phyloP scores from a whole-genome alignment of 768 basidiomycete species.

The Flagelloscypha sp. region DNA sequence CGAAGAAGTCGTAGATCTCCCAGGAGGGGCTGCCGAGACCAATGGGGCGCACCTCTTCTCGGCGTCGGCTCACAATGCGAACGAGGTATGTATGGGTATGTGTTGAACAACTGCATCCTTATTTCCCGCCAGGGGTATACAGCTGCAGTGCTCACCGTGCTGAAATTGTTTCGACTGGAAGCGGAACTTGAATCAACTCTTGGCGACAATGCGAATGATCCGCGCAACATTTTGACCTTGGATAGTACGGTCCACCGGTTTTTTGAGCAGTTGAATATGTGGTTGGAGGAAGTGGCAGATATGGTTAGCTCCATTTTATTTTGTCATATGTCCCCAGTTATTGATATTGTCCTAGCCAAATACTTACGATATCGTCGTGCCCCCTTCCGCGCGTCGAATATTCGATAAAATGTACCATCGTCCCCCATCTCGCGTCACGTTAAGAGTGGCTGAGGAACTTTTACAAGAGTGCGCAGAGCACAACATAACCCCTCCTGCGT shows the following conservation, averaged over 20 bases:
- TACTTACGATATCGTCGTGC: constrained; percentile 5
- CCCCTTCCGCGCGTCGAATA: constrained; percentile 1
- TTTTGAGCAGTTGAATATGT: constrained; percentile 2
- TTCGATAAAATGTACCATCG: constrained; percentile 1
- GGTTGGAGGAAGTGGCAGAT: constrained; percentile 4
- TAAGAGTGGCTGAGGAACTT: constrained; percentile 7
- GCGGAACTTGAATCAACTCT: too few relatives aligned
- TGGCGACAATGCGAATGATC: too few relatives aligned
- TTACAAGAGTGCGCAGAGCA: constrained; percentile 3
- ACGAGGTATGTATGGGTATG: constrained; percentile 2
- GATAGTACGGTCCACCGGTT: not conserved
- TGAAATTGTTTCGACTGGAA: too few relatives aligned
- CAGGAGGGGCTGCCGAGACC: not conserved
- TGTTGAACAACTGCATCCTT: not conserved
- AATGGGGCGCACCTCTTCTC: constrained; percentile 13
- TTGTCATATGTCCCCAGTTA: too few relatives aligned
- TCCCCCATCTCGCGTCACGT: constrained; percentile 10
- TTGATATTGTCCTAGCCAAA: not conserved
- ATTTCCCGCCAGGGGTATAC: not conserved
- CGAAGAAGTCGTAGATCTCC: constrained; percentile 5
- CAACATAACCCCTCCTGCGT: constrained; percentile 2
- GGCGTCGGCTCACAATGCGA: constrained; percentile 9
- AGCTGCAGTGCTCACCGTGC: not conserved
- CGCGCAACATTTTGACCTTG: constrained; percentile 2
- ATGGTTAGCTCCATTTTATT: constrained; percentile 1